phyloP scores from a whole-genome alignment of 2,329 filamentous ascomycete genomes.

The Colletotrichum sp. region DNA sequence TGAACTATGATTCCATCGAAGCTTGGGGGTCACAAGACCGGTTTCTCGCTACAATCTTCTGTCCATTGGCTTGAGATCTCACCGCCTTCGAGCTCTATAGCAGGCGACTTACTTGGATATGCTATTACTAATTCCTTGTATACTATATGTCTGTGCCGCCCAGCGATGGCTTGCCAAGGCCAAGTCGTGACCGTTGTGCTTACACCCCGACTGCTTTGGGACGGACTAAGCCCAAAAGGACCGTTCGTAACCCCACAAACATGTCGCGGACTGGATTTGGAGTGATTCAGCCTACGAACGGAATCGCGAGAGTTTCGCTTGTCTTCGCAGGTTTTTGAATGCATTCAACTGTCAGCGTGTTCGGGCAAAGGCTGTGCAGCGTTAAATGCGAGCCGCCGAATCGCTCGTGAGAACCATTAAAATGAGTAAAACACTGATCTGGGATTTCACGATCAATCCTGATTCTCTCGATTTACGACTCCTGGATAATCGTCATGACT shows the following conservation, averaged over 20 bases:
- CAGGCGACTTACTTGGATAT: background rate
- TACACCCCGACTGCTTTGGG: background rate
- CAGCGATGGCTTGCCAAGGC: background rate
- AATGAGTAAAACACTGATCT: background rate
- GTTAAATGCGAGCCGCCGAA: background rate
- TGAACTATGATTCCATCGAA: background rate
- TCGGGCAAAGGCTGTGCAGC: background rate
- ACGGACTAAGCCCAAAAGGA: background rate
- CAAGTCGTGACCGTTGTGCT: background rate
- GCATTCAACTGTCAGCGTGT: background rate
- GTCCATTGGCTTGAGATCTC: background rate
- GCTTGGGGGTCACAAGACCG: background rate
- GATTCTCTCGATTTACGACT: background rate
- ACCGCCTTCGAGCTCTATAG: background rate
- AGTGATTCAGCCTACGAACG: background rate
- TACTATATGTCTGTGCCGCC: background rate
- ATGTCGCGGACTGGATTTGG: background rate
- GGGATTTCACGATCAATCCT: background rate
- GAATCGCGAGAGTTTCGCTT: background rate
- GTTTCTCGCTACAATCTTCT: background rate
- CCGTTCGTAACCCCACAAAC: background rate
- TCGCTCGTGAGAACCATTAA: background rate
- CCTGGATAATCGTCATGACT: background rate
- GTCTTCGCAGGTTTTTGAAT: background rate
- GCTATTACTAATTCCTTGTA: background rate